Conservation (phyloP, 2,329 filamentous ascomycete species). For the Iodosphaeria phyllophila region DNA sequence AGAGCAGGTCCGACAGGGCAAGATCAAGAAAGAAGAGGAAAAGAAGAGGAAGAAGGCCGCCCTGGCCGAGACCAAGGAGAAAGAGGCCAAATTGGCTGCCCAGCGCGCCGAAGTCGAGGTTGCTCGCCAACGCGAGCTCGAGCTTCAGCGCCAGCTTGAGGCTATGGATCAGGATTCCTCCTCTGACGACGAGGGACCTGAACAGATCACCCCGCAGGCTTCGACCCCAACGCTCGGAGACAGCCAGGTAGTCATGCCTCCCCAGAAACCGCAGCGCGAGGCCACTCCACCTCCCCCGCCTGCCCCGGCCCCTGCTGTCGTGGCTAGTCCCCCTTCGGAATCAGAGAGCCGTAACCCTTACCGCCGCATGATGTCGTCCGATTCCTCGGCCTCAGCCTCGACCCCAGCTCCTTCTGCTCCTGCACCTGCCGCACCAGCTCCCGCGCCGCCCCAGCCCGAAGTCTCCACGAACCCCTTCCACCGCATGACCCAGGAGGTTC, state of each 20-base stretch:
- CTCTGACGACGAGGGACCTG: slow-evolving; percentile 60
- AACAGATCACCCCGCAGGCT: slow-evolving; percentile 45
- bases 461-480: slow-evolving; percentile 94
- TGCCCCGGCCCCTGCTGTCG: slow-evolving; percentile 27
- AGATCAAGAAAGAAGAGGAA: slow-evolving; percentile 91
- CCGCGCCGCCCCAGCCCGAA: slow-evolving; percentile 24
- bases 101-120: slow-evolving; percentile 85
- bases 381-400: slow-evolving; percentile 22
- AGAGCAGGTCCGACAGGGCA: slow-evolving; percentile 83
- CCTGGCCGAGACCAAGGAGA: slow-evolving; percentile 69
- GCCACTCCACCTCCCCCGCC: slow-evolving; percentile 29
- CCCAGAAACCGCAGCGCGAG: slow-evolving; percentile 34
- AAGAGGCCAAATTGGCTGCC: slow-evolving; percentile 66
- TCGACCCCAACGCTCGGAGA: slow-evolving; percentile 36
- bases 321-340: slow-evolving; percentile 37
- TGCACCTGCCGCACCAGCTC: slow-evolving; percentile 19
- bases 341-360: slow-evolving; percentile 87
- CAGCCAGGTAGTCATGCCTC: slow-evolving; percentile 24
- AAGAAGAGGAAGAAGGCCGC: slow-evolving; percentile 84
- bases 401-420: slow-evolving; percentile 25
- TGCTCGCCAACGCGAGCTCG: slow-evolving; percentile 73
- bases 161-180: slow-evolving; percentile 53
- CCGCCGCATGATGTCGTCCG: slow-evolving; percentile 65
- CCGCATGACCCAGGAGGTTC: slow-evolving; percentile 52
- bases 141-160: slow-evolving; percentile 76